Conservation (phyloP, 2,329 filamentous ascomycete species). For the Lachnum nothofagi region DNA sequence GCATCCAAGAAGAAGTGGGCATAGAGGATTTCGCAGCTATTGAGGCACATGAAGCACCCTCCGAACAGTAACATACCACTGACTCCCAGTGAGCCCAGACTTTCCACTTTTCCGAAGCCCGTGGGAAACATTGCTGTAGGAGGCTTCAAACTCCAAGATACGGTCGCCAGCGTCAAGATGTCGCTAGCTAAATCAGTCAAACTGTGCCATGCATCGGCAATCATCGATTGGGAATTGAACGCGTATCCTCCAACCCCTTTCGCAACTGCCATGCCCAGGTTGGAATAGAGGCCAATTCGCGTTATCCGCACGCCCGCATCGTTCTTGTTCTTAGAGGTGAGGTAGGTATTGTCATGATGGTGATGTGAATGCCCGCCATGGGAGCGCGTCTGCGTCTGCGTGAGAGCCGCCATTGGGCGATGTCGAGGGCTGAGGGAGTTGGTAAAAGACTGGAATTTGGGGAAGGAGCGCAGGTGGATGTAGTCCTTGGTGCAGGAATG, state of each 20-base stretch:
- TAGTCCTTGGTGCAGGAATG: constrained; percentile 19
- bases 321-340: constrained; percentile 76
- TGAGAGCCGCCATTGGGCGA: constrained; percentile 30
- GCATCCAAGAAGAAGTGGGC: constrained; percentile 67
- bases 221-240: constrained; percentile 90
- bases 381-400: constrained; percentile 31
- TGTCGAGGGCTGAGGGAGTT: constrained; percentile 19
- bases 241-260: constrained; percentile 89
- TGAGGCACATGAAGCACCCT: constrained; percentile 86
- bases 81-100: constrained; percentile 85
- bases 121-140: constrained; percentile 79
- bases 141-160: constrained; percentile 85
- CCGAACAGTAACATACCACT: constrained; percentile 85
- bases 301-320: constrained; percentile 95
- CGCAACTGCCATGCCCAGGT: constrained; percentile 86
- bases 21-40: constrained; percentile 65
- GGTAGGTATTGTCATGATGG: constrained; percentile 78
- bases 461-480: constrained; percentile 22
- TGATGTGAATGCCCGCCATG: constrained; percentile 60
- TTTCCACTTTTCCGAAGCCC: constrained; percentile 97
- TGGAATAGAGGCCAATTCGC: constrained; percentile 79
- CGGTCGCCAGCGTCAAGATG: constrained; percentile 86
- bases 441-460: constrained; percentile 23
- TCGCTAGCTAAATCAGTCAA: constrained; percentile 94
- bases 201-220: constrained; percentile 92